These are phyloP conservation scores for Coleophoma crateriformis DNA, from an alignment of 2,329 filamentous ascomycete genomes.

Conservation along the genomic window DNA sequence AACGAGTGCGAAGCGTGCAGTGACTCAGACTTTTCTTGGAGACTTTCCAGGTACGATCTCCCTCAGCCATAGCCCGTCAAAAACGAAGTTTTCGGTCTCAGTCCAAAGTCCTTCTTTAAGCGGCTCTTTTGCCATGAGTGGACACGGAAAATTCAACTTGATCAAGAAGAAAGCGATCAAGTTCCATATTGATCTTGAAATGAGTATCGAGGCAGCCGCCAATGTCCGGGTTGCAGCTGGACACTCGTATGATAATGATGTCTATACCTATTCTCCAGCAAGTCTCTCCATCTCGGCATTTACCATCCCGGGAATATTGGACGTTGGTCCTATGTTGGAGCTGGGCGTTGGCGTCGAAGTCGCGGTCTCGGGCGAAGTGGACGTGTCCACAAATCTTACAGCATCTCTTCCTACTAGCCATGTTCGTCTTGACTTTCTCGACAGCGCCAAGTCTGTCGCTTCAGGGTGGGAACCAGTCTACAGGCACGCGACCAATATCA, in stretches of 20 bases:
- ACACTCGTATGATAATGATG: neutral
- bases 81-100: neutral
- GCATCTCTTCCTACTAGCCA: neutral
- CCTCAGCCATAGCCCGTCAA: neutral
- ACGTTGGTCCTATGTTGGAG: neutral
- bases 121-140: neutral
- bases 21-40: neutral
- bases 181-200: neutral
- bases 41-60: neutral
- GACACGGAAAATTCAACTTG: neutral
- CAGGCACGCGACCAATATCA: neutral
- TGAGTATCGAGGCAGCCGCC: neutral
- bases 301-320: neutral
- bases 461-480: neutral
- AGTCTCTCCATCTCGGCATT: neutral
- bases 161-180: neutral
- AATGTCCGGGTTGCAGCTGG: neutral
- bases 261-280: neutral
- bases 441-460: neutral
- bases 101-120: neutral
- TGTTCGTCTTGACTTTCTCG: neutral
- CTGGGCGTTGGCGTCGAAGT: neutral
- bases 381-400: neutral
- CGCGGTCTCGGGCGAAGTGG: neutral
- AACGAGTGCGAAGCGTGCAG: neutral